These are phyloP conservation scores for Termitomyces sp. DNA, from an alignment of 768 basidiomycete species.

Conservation along the genomic window DNA sequence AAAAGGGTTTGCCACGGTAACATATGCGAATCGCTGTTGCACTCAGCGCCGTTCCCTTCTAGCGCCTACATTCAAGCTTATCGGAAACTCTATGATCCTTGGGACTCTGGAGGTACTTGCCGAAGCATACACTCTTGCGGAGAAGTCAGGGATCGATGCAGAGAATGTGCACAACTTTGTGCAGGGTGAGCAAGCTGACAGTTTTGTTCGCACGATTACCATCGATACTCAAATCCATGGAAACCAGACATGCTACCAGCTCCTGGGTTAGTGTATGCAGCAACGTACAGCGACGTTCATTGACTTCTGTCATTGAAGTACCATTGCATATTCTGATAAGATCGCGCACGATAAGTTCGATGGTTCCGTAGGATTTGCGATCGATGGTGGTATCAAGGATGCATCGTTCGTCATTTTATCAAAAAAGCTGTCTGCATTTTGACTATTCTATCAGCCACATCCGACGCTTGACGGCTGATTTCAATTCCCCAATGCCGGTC, in stretches of 20 bases:
- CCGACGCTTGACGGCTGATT: constrained; percentile 61
- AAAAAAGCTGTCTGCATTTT: neutral
- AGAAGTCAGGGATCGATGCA: constrained; percentile 77
- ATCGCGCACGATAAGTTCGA: constrained; percentile 77
- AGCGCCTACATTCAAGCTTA: constrained; percentile 74
- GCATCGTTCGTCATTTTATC: constrained; percentile 45
- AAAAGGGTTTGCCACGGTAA: constrained; percentile 52
- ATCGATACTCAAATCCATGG: neutral
- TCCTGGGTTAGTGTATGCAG: constrained; percentile 39
- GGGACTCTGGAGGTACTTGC: constrained; percentile 77
- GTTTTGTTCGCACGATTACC: constrained; percentile 7
- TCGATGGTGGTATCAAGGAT: constrained; percentile 89
- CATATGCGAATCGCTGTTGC: neutral
- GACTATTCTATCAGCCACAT: constrained; percentile 48
- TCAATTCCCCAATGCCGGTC: constrained; percentile 67
- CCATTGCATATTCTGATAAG: constrained; percentile 58
- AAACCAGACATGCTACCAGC: constrained; percentile 63
- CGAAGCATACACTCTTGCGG: constrained; percentile 81
- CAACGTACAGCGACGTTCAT: neutral
- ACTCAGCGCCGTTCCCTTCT: neutral
- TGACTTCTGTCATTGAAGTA: constrained; percentile 26
- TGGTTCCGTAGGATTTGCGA: constrained; percentile 68
- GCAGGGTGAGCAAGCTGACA: constrained; percentile 40
- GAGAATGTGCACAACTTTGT: constrained; percentile 53
- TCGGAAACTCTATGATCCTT: constrained; percentile 77